Evolutionary conservation across 163 green algal species (phyloP), one percentile per base, ranked within the genome.

Genomic region (Prototheca cutis): DNA sequence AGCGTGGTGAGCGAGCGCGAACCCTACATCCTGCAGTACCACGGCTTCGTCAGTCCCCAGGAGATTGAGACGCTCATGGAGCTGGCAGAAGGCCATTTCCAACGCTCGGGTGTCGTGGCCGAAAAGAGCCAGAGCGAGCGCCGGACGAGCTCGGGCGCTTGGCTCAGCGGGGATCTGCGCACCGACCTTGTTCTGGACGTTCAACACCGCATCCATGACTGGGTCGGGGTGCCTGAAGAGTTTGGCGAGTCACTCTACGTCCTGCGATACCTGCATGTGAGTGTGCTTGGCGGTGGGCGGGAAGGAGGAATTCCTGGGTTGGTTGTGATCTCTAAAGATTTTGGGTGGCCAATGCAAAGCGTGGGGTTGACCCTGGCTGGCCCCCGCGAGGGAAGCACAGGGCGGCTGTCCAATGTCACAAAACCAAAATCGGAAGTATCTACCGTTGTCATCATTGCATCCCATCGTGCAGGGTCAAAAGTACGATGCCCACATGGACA

Each of bases 181-280:
- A 39, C 61, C 29, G 1, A 48, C 8, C 27, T 21, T 5, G 42
- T 51, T 17, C 42, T 51, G 13, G 42, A 39, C 34, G 65, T 79
- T 7, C 25, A 68, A 48, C n/a, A 71, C 27, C 61, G 73, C 40
- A 69, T 78, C 17, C 73, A 80, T 55, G 39, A 51, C 31, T 27
- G 63, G 10, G 24, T 79, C 6, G 63, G 64, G 30, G 49, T 80
- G n/a, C 73, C 73, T 4, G 24, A 70, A 30, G 32, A 53, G 23
- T 80, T 80, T 70, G 73, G 73, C 1, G 73, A 80, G 53, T 49
- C 24, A 1, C 33, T 80, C 32, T 73, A 80, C 48, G 59, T 80
- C 25, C 63, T 80, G 32, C 63, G 63, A 19, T 80, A 80, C 61
- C 40, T 73, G 39, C 28, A 45, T 10, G 36, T 45, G 36, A 15